Evolutionary conservation across 495 filamentous ascomycete species (phyloP).

Genomic region (Stereocaulon alpinum): DNA sequence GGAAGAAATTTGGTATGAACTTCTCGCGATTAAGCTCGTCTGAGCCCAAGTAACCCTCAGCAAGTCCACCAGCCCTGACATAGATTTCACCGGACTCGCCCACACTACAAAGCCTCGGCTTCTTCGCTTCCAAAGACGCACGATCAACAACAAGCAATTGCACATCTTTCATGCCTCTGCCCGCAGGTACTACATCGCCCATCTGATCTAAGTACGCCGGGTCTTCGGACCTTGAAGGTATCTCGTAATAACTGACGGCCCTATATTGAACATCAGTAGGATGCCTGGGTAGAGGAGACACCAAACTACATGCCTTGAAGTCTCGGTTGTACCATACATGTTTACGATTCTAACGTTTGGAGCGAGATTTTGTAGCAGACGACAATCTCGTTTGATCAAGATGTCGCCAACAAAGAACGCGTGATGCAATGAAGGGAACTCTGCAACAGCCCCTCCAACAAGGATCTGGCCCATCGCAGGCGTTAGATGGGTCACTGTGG

Average conservation of each 20-base stretch:
- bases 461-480: constrained; percentile 93
- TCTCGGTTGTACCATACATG: constrained; percentile 8
- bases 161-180: constrained; percentile 82
- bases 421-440: constrained; percentile 67
- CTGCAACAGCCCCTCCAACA: constrained; percentile 67
- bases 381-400: constrained; percentile 76
- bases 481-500: constrained; percentile 84
- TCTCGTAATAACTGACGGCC: constrained; percentile 78
- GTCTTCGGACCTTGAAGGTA: constrained; percentile 58
- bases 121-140: constrained; percentile 38
- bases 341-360: constrained; percentile 37
- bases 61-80: constrained; percentile 64
- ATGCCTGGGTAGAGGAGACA: constrained; percentile 29
- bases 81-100: constrained; percentile 52
- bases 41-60: constrained; percentile 74
- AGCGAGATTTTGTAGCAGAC: constrained; percentile 63
- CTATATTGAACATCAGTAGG: constrained; percentile 77
- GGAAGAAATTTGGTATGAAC: constrained; percentile 85
- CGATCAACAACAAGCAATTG: constrained; percentile 86
- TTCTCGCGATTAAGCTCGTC: constrained; percentile 63
- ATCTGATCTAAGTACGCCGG: constrained; percentile 59
- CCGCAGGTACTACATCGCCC: constrained; percentile 74
- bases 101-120: constrained; percentile 51
- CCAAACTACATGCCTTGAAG: not conserved
- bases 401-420: constrained; percentile 84